Evolutionary conservation across 192 early-diverging fungal genomes (phyloP), one percentile per base, ranked within the genome.

Genomic region (Funneliformis geosporum): DNA sequence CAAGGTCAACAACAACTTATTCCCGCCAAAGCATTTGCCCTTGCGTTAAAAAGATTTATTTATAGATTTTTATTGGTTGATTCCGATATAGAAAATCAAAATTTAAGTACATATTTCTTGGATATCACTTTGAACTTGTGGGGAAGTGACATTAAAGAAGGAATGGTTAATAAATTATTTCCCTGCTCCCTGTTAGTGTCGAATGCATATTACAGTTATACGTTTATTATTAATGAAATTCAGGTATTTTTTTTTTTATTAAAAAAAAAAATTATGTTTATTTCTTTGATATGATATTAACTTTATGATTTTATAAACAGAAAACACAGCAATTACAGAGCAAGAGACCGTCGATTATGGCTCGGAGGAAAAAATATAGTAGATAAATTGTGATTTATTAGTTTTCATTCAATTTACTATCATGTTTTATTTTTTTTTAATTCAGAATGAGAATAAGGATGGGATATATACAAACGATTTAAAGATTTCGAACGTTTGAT

Each of bases 21-120:
- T 59, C 38, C 78, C 2, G 46, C 70, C n/a, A 38, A 38, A 59
- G 78, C 70, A 44, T 79, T 79, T 16, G 73, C 73, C 2, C 77
- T 40, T 9, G 78, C 78, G 3, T 73, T 79, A 39, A 79, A 79
- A 44, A 39, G 78, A 59, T 76, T 79, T 79, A 40, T 59, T 12
- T n/a, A 59, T 33, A 75, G 78, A 59, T 47, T 47, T 43, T 55
- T 79, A 25, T 42, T 28, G 14, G 38, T 23, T 68, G 43, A 50
- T 25, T 42, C 27, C 28, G 60, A 27, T 47, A 55, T 73, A 16
- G 8, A 39, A 43, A n/a, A 62, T 73, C 18, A 11, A n/a, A 28
- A 68, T 74, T 28, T 67, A 55, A 55, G 14, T 18, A 21, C 5
- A 55, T 55, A 55, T 55, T 21, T 55, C 5, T 18, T 55, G 50